phyloP scores from a whole-genome alignment of 768 basidiomycete genomes.

The Strobilomyces dryophilus region DNA sequence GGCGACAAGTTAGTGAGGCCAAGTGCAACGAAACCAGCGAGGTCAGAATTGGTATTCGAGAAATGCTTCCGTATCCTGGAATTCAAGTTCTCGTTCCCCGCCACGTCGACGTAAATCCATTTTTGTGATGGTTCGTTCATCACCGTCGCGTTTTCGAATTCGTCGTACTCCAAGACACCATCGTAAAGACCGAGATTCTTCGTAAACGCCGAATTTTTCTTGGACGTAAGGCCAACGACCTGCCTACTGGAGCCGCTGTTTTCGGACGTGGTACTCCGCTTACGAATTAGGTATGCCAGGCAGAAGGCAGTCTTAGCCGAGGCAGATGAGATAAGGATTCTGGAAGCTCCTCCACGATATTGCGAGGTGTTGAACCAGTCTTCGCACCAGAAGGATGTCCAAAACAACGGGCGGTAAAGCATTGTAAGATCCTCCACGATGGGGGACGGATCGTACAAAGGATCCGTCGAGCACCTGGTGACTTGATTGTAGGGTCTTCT shows the following conservation, averaged over 20 bases:
- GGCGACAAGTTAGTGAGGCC: conserved; percentile 58
- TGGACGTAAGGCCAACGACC: conserved; percentile 60
- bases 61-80: conserved; percentile 40
- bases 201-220: conserved; percentile 52
- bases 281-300: conserved; percentile 55
- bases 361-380: conserved; percentile 55
- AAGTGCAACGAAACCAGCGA: conserved; percentile 44
- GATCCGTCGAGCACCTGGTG: conserved; percentile 53
- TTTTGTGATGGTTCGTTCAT: conserved; percentile 30
- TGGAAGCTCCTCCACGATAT: conserved; percentile 46
- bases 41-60: conserved; percentile 9
- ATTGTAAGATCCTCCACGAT: conserved; percentile 58
- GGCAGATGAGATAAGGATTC: conserved; percentile 61
- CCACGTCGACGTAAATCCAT: conserved; percentile 64
- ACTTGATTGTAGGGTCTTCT: conserved; percentile 68
- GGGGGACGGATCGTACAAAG: conserved; percentile 47
- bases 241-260: conserved; percentile 19
- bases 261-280: conserved; percentile 31
- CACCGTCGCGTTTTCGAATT: conserved; percentile 31
- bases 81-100: conserved; percentile 54
- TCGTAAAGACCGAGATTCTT: conserved; percentile 51
- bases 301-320: conserved; percentile 73
- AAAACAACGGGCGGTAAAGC: conserved; percentile 70
- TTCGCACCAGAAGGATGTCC: conserved; percentile 75
- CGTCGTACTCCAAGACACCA: conserved; percentile 52